phyloP scores from a whole-genome alignment of 2,329 filamentous ascomycete species.

The Diaporthe longicolla region DNA sequence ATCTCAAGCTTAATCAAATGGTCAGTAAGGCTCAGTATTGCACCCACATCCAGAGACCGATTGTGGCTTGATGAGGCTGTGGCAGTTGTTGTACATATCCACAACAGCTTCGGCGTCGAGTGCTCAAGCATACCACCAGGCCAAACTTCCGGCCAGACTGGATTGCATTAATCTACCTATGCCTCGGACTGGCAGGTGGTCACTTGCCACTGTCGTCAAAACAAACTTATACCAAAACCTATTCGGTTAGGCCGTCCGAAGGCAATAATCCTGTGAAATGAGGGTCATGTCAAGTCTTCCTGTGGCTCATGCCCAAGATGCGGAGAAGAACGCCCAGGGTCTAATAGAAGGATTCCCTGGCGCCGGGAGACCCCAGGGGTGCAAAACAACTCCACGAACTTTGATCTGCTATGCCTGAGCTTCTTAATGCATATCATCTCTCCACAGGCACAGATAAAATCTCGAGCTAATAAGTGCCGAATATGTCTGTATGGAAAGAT shows the following conservation, averaged over 20 bases:
- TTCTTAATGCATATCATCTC: background rate
- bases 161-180: background rate
- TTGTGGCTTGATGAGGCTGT: background rate
- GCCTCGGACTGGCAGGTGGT: background rate
- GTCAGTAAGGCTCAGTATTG: background rate
- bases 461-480: too few species aligned
- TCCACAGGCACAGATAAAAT: background rate
- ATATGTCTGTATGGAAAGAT: background rate
- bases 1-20: slow-evolving; percentile 2
- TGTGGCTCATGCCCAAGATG: background rate
- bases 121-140: background rate
- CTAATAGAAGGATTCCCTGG: background rate
- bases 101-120: slow-evolving; percentile 4
- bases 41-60: background rate
- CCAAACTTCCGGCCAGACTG: too few species aligned
- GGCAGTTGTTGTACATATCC: background rate
- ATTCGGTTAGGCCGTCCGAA: background rate
- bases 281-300: background rate
- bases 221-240: background rate
- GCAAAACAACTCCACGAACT: background rate
- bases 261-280: background rate
- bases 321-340: slow-evolving; percentile 5
- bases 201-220: background rate
- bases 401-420: background rate
- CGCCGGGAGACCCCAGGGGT: background rate